Evolutionary conservation across 2,329 filamentous ascomycete genomes (phyloP), one percentile per base, ranked within the genome.

Genomic region (Aspergillus neoniger): DNA sequence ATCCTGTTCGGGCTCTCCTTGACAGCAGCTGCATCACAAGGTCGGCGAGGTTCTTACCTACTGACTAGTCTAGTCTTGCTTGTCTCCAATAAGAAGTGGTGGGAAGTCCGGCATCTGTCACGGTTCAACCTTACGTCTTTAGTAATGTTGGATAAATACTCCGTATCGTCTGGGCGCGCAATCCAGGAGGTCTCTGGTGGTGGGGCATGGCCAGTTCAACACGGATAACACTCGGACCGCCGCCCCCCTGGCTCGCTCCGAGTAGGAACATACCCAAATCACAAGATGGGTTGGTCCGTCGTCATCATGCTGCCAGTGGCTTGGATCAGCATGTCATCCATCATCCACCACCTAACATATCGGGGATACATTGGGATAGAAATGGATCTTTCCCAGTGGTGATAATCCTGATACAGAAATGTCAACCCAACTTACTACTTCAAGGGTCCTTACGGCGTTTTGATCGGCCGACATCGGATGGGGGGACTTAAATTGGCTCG

Each of bases 181-280:
- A 47, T 47, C 36, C 38, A 51, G 43, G 53, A 57, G 38, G 53
- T 21, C 51, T 52, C 51, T 52, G 43, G 48, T 47, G 57, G 60
- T 61, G 60, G 63, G 63, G 63, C 53, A 57, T 56, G 52, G 17
- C 23, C 48, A 57, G 44, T 58, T 47, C 39, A 64, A 55, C 57
- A 56, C 60, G 59, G 54, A 59, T 58, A 47, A 39, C 60, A 63
- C 63, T 65, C 63, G 55, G 58, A 58, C 55, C 63, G 55, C 51
- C 28, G 28, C 17, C 14, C 30, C 52, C 53, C 43, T 43, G 39
- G 32, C 51, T 53, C 54, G 17, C 19, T 28, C 30, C 17, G 39
- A 28, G 25, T 28, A 28, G 36, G 43, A 23, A 21, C 59, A 17
- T 17, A 44, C 54, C 39, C 55, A 53, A 59, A 63, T 57, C 55